Conservation (phyloP, 2,329 filamentous ascomycete species). For the Aureobasidium vineae region DNA sequence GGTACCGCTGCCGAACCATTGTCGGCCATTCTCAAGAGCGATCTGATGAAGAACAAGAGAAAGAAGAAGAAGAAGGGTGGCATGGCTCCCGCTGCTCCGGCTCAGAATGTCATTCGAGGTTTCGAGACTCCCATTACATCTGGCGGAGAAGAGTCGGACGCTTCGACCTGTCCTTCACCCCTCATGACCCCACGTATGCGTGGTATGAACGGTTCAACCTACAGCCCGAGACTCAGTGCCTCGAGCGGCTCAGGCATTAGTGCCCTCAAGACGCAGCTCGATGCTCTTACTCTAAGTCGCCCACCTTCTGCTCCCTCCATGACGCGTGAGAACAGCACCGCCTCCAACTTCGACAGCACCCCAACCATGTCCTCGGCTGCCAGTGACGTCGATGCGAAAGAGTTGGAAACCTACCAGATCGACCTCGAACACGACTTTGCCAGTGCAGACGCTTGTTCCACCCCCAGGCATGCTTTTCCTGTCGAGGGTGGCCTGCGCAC, state of each 20-base stretch:
- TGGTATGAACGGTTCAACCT: slow-evolving; percentile 52
- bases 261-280: slow-evolving; percentile 76
- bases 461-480: slow-evolving; percentile 39
- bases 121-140: slow-evolving; percentile 54
- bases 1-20: slow-evolving; percentile 30
- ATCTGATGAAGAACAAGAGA: slow-evolving; percentile 40
- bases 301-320: slow-evolving; percentile 56
- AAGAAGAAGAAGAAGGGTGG: slow-evolving; percentile 41
- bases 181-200: slow-evolving; percentile 38
- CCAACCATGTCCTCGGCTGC: slow-evolving; percentile 53
- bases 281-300: slow-evolving; percentile 67
- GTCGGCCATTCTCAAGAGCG: slow-evolving; percentile 38
- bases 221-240: slow-evolving; percentile 42
- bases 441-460: slow-evolving; percentile 56
- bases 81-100: slow-evolving; percentile 41
- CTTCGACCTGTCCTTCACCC: slow-evolving; percentile 42
- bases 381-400: slow-evolving; percentile 67
- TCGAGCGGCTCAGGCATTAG: slow-evolving; percentile 64
- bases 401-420: slow-evolving; percentile 81
- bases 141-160: slow-evolving; percentile 57
- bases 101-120: slow-evolving; percentile 46
- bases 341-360: slow-evolving; percentile 45
- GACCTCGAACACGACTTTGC: slow-evolving; percentile 81
- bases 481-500: slow-evolving; percentile 57
- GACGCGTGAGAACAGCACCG: slow-evolving; percentile 38